These are phyloP conservation scores for Botrytis galanthina DNA, from an alignment of 2,329 filamentous ascomycete species.

Conservation along the genomic window DNA sequence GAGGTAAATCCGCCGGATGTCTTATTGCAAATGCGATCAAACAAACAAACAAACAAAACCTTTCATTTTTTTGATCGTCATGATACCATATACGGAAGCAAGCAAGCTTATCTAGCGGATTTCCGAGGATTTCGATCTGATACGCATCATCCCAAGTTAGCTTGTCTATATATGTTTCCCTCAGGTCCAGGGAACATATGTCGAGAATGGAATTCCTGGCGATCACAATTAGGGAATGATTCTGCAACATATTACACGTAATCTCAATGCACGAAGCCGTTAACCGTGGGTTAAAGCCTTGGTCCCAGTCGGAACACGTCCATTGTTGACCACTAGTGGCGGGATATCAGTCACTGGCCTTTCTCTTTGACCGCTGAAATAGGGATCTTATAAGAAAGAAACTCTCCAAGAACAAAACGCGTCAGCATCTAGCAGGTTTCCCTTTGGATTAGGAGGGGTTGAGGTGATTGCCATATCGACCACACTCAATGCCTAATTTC, in stretches of 20 bases:
- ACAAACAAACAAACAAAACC: neutral
- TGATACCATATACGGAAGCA: slow-evolving; percentile 1
- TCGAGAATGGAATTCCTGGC: slow-evolving; percentile 4
- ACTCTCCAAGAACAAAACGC: neutral
- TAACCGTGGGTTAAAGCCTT: neutral
- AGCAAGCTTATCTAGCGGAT: neutral
- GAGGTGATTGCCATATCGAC: neutral
- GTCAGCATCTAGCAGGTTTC: slow-evolving; percentile 9
- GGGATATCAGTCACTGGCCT: neutral
- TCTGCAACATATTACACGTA: slow-evolving; percentile 10
- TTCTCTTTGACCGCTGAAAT: slow-evolving; percentile 5
- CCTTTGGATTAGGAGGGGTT: neutral
- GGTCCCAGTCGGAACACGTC: slow-evolving; percentile 5
- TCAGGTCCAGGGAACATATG: neutral
- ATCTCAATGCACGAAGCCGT: slow-evolving; percentile 3
- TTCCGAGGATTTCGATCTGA: slow-evolving; percentile 2
- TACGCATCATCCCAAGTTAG: neutral
- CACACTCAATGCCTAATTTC: neutral
- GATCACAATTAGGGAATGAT: slow-evolving; percentile 1
- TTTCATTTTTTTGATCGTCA: neutral
- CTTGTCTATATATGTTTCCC: neutral
- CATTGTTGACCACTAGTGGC: neutral
- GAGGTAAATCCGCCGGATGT: neutral
- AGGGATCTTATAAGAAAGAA: neutral
- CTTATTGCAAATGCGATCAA: slow-evolving; percentile 4